Percentiles rank a stretch among this genome's conserved stretches.
Conservation (phyloP, 176 grass and related monocot species). For the Rhynchospora pubera region DNA sequence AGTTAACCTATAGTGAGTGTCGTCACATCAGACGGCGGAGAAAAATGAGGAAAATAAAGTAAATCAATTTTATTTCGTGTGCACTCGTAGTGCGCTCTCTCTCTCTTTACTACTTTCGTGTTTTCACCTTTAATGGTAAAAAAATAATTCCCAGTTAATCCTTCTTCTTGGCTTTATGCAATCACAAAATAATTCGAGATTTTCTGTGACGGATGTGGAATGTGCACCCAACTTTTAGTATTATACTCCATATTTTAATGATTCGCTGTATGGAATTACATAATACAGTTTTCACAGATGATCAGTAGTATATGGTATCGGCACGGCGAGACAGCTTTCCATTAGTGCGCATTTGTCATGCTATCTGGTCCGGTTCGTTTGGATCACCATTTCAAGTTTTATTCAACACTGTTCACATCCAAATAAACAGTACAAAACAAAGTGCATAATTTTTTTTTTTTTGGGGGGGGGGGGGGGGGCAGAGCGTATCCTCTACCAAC, state of each 20-base stretch:
- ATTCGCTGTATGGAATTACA: background rate
- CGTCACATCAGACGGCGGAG: background rate
- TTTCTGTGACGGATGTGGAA: background rate
- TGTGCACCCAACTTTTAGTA: background rate
- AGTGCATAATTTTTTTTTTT: no score
- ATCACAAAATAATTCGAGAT: background rate
- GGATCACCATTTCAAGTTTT: background rate
- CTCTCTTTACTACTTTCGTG: background rate
- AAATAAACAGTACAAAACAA: background rate
- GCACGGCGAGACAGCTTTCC: slow-evolving; percentile 6
- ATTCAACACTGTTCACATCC: background rate
- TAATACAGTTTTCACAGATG: background rate
- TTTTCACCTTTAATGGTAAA: slow-evolving; percentile 3
- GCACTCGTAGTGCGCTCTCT: no score
- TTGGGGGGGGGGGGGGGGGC: no score
- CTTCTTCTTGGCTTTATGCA: background rate
- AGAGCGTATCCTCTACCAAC: no score
- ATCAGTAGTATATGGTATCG: background rate
- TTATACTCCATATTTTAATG: background rate
- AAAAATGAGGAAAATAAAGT: no score
- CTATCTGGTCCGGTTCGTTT: background rate
- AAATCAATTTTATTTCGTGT: background rate
- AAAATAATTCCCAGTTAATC: background rate
- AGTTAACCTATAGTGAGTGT: slow-evolving; percentile 15
- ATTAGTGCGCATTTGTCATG: background rate